phyloP scores from a whole-genome alignment of 192 early-diverging fungal species.

The Chytriomyces sp. region DNA sequence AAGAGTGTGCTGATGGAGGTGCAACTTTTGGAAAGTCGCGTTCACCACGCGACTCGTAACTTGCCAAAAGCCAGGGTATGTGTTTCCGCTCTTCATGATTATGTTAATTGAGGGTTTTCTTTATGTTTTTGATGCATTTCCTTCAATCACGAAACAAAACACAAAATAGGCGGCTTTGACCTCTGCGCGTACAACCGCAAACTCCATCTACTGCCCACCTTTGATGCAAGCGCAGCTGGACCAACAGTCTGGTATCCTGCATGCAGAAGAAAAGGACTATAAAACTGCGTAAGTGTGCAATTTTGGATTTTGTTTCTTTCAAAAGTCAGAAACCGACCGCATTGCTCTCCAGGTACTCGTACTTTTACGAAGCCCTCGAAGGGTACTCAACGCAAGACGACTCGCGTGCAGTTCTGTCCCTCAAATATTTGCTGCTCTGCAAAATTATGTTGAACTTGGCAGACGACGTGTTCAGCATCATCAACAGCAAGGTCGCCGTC shows the following conservation, averaged over 20 bases:
- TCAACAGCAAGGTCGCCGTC: conserved; percentile 89
- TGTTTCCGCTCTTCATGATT: neutral
- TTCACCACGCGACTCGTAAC: conserved; percentile 90
- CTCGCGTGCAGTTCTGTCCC: conserved; percentile 80
- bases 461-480: conserved; percentile 90
- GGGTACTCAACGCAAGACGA: conserved; percentile 90
- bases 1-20: conserved; percentile 98
- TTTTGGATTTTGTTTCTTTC: conserved; percentile 12
- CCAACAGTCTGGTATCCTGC: conserved; percentile 96
- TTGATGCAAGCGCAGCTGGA: conserved; percentile 94
- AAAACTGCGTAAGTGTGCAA: conserved; percentile 82
- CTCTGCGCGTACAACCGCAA: conserved; percentile 94
- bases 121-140: conserved; percentile 34
- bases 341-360: conserved; percentile 69
- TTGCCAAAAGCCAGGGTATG: conserved; percentile 86
- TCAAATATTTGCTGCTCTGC: conserved; percentile 99
- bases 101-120: neutral
- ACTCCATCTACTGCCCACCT: conserved; percentile 97
- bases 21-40: conserved; percentile 92
- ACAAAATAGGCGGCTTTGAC: conserved; percentile 82
- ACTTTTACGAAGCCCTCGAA: conserved; percentile 99
- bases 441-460: conserved; percentile 99
- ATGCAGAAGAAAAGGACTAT: conserved; percentile 98
- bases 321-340: neutral
- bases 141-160: neutral